Percentiles rank a stretch among this genome's conserved stretches.
Evolutionary conservation across 768 basidiomycete genomes (phyloP).

Genomic region (Suillus cothurnatus): DNA sequence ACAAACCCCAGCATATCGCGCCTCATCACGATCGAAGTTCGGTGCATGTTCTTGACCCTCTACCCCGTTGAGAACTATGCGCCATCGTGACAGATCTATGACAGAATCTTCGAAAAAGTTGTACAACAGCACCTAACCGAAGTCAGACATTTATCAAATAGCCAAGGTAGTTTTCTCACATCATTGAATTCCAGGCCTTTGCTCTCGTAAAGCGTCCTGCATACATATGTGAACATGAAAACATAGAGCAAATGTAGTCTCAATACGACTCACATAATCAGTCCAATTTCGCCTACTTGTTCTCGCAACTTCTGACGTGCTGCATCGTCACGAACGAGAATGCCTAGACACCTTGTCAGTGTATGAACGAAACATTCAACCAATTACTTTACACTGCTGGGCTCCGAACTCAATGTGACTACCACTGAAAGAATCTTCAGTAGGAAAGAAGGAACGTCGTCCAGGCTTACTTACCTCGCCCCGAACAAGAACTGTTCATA

Average conservation of each 20-base stretch:
- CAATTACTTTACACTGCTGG: slow-evolving; percentile 52
- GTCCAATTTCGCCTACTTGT: slow-evolving; percentile 59
- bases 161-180: slow-evolving; percentile 4
- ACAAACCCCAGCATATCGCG: slow-evolving; percentile 56
- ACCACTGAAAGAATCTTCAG: slow-evolving; percentile 37
- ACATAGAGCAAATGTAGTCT: not conserved
- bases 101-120: slow-evolving; percentile 74
- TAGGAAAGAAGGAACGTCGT: not conserved
- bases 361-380: not conserved
- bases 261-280: slow-evolving; percentile 51
- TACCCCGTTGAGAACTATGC: slow-evolving; percentile 51
- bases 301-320: slow-evolving; percentile 49
- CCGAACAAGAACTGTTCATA: slow-evolving; percentile 63
- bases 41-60: slow-evolving; percentile 40
- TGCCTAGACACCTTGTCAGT: slow-evolving; percentile 42
- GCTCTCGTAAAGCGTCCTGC: slow-evolving; percentile 36
- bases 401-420: slow-evolving; percentile 61
- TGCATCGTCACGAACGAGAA: slow-evolving; percentile 64
- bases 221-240: not conserved
- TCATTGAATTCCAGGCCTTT: slow-evolving; percentile 32
- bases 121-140: slow-evolving; percentile 63
- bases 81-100: slow-evolving; percentile 55
- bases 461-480: slow-evolving; percentile 37
- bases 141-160: not conserved
- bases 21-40: slow-evolving; percentile 44